phyloP scores from a whole-genome alignment of 2,329 filamentous ascomycete genomes.

The Zalaria obscura region DNA sequence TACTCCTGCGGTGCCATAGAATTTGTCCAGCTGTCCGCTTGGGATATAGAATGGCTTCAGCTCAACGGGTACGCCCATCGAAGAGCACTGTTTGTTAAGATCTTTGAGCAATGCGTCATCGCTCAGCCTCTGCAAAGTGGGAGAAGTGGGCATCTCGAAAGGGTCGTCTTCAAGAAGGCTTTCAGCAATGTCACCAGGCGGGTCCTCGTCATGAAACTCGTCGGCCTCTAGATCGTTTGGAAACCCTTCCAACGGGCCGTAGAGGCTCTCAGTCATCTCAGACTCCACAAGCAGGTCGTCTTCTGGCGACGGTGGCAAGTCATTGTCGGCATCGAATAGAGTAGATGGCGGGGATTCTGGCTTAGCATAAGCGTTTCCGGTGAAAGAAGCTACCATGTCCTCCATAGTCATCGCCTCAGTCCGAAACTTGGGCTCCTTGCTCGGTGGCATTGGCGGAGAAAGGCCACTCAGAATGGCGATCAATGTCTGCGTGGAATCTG shows the following conservation, averaged over 20 bases:
- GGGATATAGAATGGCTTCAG: slow-evolving; percentile 16
- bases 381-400: slow-evolving; percentile 81
- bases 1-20: slow-evolving; percentile 12
- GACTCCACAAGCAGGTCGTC: slow-evolving; percentile 21
- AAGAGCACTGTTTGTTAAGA: slow-evolving; percentile 14
- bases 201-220: slow-evolving; percentile 9
- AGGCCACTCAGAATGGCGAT: slow-evolving; percentile 67
- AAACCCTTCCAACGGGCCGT: slow-evolving; percentile 17
- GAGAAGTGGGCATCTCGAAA: slow-evolving; percentile 20
- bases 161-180: slow-evolving; percentile 22
- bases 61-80: slow-evolving; percentile 9
- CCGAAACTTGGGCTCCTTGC: slow-evolving; percentile 69
- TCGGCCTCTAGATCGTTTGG: slow-evolving; percentile 10
- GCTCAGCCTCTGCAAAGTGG: slow-evolving; percentile 13
- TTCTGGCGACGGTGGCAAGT: slow-evolving; percentile 7
- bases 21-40: slow-evolving; percentile 19
- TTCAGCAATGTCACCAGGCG: slow-evolving; percentile 15
- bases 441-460: slow-evolving; percentile 70
- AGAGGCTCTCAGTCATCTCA: slow-evolving; percentile 17
- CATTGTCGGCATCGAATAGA: slow-evolving; percentile 19
- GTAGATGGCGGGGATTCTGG: slow-evolving; percentile 47
- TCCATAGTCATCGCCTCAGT: slow-evolving; percentile 74
- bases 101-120: slow-evolving; percentile 17
- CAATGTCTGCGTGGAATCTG: slow-evolving; percentile 90
- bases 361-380: slow-evolving; percentile 63